Conservation (phyloP, 805 yeast genomes). For the Tetrapisispora phaffii region DNA sequence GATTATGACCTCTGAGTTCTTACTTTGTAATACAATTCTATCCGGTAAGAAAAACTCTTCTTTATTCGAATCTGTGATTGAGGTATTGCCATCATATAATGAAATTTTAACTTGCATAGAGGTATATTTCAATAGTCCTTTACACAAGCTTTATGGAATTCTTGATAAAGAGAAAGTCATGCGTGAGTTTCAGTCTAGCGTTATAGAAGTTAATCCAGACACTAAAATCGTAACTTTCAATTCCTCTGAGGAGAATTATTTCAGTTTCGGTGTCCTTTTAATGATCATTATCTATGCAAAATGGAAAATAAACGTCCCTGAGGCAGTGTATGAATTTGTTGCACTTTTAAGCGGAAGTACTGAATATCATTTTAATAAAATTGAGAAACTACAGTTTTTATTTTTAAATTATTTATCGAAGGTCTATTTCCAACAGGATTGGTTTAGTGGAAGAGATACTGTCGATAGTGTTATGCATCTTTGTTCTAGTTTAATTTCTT, state of each 20-base stretch:
- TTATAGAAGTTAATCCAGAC: not conserved
- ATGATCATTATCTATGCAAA: slow-evolving; percentile 12
- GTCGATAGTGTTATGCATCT: slow-evolving; percentile 14
- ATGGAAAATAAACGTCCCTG: slow-evolving; percentile 13
- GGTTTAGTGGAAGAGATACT: slow-evolving; percentile 20
- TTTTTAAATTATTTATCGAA: slow-evolving; percentile 15
- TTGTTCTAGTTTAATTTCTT: slow-evolving; percentile 12
- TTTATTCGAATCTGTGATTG: slow-evolving; percentile 1
- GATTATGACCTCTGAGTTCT: not conserved
- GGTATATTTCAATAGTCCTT: slow-evolving; percentile 10
- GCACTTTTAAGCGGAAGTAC: slow-evolving; percentile 13
- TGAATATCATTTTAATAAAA: slow-evolving; percentile 16
- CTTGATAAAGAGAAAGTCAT: slow-evolving; percentile 13
- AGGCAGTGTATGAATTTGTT: slow-evolving; percentile 11
- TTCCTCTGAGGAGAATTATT: slow-evolving; percentile 14
- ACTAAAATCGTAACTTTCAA: slow-evolving; percentile 3
- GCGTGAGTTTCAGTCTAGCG: slow-evolving; percentile 7
- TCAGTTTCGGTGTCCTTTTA: slow-evolving; percentile 18
- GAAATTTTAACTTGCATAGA: slow-evolving; percentile 8
- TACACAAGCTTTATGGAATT: slow-evolving; percentile 11
- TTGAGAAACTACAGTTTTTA: slow-evolving; percentile 26
- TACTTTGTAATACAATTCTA: not conserved
- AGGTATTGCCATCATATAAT: slow-evolving; percentile 9
- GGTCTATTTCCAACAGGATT: slow-evolving; percentile 8
- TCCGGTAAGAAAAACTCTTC: not conserved